phyloP scores from a whole-genome alignment of 805 yeast genomes.

The Phaffomyces opuntiae region DNA sequence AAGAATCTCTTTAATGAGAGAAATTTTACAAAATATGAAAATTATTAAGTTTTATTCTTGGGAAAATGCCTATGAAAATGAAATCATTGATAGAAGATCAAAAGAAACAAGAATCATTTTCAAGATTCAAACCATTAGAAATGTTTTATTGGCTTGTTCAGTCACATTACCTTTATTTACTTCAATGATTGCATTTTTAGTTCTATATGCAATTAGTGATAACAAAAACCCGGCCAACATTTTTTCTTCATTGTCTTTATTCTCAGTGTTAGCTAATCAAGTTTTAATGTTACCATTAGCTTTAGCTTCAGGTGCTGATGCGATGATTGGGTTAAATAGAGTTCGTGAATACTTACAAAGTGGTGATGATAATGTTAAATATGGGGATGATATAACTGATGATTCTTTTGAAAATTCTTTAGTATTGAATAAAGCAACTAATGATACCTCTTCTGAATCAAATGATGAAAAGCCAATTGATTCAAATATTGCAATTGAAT shows the following conservation, averaged over 20 bases:
- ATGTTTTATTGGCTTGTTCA: slow-evolving; percentile 42
- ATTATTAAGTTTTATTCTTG: slow-evolving; percentile 80
- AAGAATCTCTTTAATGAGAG: slow-evolving; percentile 56
- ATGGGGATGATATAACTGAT: neutral
- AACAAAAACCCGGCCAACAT: slow-evolving; percentile 50
- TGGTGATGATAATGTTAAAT: slow-evolving; percentile 24
- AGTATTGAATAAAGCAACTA: too few relatives aligned
- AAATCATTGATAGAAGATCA: slow-evolving; percentile 45
- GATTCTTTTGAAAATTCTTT: too few relatives aligned
- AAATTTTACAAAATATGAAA: slow-evolving; percentile 53
- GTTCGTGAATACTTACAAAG: slow-evolving; percentile 46
- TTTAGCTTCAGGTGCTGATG: slow-evolving; percentile 62
- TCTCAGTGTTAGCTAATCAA: slow-evolving; percentile 53
- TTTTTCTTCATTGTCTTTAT: slow-evolving; percentile 65
- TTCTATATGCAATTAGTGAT: slow-evolving; percentile 31
- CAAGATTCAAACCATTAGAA: slow-evolving; percentile 55
- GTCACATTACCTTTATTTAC: slow-evolving; percentile 43
- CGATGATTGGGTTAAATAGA: slow-evolving; percentile 53
- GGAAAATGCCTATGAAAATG: slow-evolving; percentile 66
- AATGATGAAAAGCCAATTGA: too few relatives aligned
- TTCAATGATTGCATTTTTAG: slow-evolving; percentile 46
- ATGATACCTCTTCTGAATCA: neutral
- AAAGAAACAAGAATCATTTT: slow-evolving; percentile 53
- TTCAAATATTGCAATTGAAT: slow-evolving; percentile 36
- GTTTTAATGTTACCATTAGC: slow-evolving; percentile 68